phyloP scores from a whole-genome alignment of 306 rosid genomes.

The Malus orientalis region DNA sequence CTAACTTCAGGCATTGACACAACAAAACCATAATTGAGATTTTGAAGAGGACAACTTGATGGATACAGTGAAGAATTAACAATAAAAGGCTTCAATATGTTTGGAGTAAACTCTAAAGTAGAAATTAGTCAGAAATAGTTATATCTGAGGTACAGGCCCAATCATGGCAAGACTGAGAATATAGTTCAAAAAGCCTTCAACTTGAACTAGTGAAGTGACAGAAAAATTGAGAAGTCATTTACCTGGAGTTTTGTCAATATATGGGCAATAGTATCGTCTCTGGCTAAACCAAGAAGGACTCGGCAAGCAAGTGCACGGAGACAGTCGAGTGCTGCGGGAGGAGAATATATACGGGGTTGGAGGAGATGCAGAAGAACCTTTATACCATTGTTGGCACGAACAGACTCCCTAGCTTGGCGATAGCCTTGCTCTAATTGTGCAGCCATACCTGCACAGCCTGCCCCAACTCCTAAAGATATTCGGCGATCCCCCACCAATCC shows the following conservation, averaged over 20 bases:
- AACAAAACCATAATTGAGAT: neutral
- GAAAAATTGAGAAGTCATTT: neutral
- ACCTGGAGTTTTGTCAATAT: slow-evolving; percentile 99
- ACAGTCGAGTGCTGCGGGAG: slow-evolving; percentile 89
- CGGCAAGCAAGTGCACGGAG: slow-evolving; percentile 97
- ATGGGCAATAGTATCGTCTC: slow-evolving; percentile 91
- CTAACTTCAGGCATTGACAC: neutral
- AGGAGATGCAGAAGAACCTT: slow-evolving; percentile 92
- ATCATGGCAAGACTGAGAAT: neutral
- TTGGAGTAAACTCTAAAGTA: neutral
- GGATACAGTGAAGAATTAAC: neutral
- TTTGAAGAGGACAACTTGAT: neutral
- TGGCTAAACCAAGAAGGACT: slow-evolving; percentile 91
- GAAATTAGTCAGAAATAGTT: neutral
- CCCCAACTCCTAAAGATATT: slow-evolving; percentile 86
- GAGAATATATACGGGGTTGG: slow-evolving; percentile 79
- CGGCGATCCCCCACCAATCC: slow-evolving; percentile 95
- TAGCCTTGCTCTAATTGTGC: slow-evolving; percentile 82
- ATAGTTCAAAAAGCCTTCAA: neutral
- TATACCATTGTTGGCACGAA: slow-evolving; percentile 86
- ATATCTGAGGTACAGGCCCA: neutral
- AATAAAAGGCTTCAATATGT: neutral
- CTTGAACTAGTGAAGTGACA: neutral
- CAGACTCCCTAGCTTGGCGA: slow-evolving; percentile 91
- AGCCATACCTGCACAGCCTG: slow-evolving; percentile 95